These are phyloP conservation scores for Phoenix roebelenii DNA, from an alignment of 176 grass and related monocot genomes.

Conservation along the genomic window DNA sequence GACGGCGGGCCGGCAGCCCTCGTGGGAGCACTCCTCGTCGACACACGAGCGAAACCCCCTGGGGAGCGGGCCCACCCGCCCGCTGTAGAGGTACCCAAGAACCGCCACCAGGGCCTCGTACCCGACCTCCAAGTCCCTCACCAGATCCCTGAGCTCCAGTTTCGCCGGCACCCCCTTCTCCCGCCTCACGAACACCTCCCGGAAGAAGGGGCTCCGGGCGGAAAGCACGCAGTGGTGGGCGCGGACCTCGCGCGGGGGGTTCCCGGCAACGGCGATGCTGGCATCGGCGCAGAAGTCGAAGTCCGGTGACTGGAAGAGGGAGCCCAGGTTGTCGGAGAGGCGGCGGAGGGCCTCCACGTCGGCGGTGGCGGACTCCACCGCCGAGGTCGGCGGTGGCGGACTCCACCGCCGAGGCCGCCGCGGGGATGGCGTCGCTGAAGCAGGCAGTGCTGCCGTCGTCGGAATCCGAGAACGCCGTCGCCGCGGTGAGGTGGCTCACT, in stretches of 20 bases:
- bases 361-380: neutral
- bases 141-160: conserved; percentile 1
- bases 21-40: conserved; percentile 3
- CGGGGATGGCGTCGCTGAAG: neutral
- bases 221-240: conserved; percentile 14
- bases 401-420: neutral
- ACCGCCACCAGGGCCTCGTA: conserved; percentile 8
- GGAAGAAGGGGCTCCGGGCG: conserved; percentile 13
- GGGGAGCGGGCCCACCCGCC: conserved; percentile 2
- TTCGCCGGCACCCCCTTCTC: neutral
- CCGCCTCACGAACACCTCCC: neutral
- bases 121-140: neutral
- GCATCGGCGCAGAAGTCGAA: conserved; percentile 13
- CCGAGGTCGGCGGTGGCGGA: neutral
- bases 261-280: neutral
- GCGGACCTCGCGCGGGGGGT: neutral
- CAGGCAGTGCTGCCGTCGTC: neutral
- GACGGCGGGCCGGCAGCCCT: conserved; percentile 38
- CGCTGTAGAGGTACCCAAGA: conserved; percentile 11
- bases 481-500: no score
- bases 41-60: neutral
- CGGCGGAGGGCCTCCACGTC: conserved; percentile 1
- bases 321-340: conserved; percentile 3
- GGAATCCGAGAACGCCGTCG: conserved; percentile 1
- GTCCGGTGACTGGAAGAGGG: neutral